Percentiles rank a stretch among this genome's conserved stretches.
Evolutionary conservation across 495 filamentous ascomycete species (phyloP).

Genomic region (Xylaria flabelliformis): DNA sequence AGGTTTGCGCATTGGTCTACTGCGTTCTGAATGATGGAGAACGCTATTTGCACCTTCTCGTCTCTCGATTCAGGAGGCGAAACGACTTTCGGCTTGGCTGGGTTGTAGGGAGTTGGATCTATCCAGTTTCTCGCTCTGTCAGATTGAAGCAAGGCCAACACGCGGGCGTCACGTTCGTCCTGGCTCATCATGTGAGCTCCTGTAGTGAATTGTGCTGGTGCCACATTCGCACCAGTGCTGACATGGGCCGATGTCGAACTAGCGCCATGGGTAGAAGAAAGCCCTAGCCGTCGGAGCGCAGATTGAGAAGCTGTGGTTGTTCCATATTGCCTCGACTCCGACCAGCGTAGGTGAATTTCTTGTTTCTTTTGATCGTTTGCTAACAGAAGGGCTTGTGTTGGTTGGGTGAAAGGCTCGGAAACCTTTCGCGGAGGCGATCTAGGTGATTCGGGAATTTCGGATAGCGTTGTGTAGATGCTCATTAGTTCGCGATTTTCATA

Average conservation of each 20-base stretch:
- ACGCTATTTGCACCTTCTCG: conserved; percentile 40
- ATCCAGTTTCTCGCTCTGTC: conserved; percentile 45
- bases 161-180: conserved; percentile 28
- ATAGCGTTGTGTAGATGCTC: conserved; percentile 75
- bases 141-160: conserved; percentile 42
- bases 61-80: conserved; percentile 44
- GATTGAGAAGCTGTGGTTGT: conserved; percentile 18
- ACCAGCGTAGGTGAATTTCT: conserved; percentile 44
- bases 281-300: conserved; percentile 34
- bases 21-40: conserved; percentile 39
- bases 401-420: conserved; percentile 24
- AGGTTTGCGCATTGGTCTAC: conserved; percentile 39
- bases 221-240: not conserved
- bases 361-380: conserved; percentile 33
- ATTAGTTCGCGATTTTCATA: conserved; percentile 82
- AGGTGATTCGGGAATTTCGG: conserved; percentile 79
- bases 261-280: not conserved
- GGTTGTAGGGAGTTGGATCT: conserved; percentile 42
- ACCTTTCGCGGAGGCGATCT: conserved; percentile 66
- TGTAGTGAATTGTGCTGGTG: not conserved
- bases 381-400: conserved; percentile 29
- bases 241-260: not conserved
- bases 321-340: conserved; percentile 33
- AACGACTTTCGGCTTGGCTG: conserved; percentile 33
- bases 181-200: conserved; percentile 24